Percentiles rank a stretch among this genome's conserved stretches.
phyloP scores from a whole-genome alignment of 2,329 filamentous ascomycete species.

The Fusarium sulawesiense region DNA sequence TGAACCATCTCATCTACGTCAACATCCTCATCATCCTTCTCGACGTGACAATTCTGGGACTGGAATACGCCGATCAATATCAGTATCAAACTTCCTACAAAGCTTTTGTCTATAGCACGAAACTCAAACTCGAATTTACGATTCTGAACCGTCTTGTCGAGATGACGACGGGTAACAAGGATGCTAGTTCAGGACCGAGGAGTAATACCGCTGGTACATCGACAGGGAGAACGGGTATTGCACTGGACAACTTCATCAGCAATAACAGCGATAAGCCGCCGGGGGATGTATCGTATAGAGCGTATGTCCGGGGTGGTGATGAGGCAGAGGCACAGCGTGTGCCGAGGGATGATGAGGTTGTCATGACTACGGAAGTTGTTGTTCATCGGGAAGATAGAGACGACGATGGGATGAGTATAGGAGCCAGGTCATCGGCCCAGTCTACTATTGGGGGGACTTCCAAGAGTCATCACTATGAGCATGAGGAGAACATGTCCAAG shows the following conservation, averaged over 20 bases:
- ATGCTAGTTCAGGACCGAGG: constrained; percentile 40
- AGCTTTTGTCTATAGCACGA: constrained; percentile 53
- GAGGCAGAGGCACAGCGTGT: background rate
- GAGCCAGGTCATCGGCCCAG: constrained; percentile 24
- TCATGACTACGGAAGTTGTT: constrained; percentile 46
- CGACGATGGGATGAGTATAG: constrained; percentile 35
- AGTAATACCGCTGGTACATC: constrained; percentile 30
- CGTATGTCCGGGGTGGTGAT: constrained; percentile 44
- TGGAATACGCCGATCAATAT: constrained; percentile 53
- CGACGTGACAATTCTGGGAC: constrained; percentile 55
- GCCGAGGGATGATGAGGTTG: constrained; percentile 30
- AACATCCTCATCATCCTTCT: constrained; percentile 60
- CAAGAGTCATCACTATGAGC: constrained; percentile 27
- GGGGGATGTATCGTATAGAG: constrained; percentile 37
- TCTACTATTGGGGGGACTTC: constrained; percentile 23
- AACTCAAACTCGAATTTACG: constrained; percentile 55
- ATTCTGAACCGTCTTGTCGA: constrained; percentile 55
- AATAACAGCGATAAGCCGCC: constrained; percentile 20
- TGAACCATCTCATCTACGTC: constrained; percentile 57
- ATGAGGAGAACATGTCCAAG: constrained; percentile 40
- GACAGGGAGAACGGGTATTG: constrained; percentile 23
- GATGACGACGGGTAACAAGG: constrained; percentile 45
- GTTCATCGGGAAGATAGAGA: constrained; percentile 38
- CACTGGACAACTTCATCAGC: constrained; percentile 39
- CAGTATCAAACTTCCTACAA: constrained; percentile 54